These are phyloP conservation scores for Eucommia ulmoides DNA, from an alignment of 257 asterid genomes.

Conservation along the genomic window DNA sequence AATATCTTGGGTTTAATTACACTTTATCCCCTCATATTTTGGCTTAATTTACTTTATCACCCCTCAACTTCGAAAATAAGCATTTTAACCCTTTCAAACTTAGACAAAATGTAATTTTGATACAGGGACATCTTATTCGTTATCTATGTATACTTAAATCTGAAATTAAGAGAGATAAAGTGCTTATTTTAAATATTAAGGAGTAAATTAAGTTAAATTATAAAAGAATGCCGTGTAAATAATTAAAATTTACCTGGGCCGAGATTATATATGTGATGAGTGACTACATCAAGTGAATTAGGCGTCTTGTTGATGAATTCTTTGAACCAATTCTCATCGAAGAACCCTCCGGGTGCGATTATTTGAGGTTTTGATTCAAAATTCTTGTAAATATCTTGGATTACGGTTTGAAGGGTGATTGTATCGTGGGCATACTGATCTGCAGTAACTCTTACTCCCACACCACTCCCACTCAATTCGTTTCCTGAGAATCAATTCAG, in stretches of 20 bases:
- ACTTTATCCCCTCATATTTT: too few species aligned
- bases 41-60: too few species aligned
- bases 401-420: slow-evolving; percentile 24
- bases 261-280: slow-evolving; percentile 89
- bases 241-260: slow-evolving; percentile 58
- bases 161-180: too few species aligned
- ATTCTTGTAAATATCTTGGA: slow-evolving; percentile 43
- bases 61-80: too few species aligned
- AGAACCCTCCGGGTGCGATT: slow-evolving; percentile 86
- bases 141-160: too few species aligned
- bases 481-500: slow-evolving; percentile 37
- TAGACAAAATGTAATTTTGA: too few species aligned
- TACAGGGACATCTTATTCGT: too few species aligned
- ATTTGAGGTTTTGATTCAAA: slow-evolving; percentile 35
- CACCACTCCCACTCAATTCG: slow-evolving; percentile 70
- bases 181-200: too few species aligned
- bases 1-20: too few species aligned
- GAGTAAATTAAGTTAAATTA: too few species aligned
- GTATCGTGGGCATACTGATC: slow-evolving; percentile 54
- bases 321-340: slow-evolving; percentile 51
- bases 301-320: slow-evolving; percentile 27
- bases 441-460: slow-evolving; percentile 57
- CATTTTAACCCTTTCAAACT: too few species aligned
- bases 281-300: slow-evolving; percentile 43
- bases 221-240: too few species aligned